Evolutionary conservation across 2,329 filamentous ascomycete genomes (phyloP), one percentile per base, ranked within the genome.

Genomic region (Paraphoma sp.): DNA sequence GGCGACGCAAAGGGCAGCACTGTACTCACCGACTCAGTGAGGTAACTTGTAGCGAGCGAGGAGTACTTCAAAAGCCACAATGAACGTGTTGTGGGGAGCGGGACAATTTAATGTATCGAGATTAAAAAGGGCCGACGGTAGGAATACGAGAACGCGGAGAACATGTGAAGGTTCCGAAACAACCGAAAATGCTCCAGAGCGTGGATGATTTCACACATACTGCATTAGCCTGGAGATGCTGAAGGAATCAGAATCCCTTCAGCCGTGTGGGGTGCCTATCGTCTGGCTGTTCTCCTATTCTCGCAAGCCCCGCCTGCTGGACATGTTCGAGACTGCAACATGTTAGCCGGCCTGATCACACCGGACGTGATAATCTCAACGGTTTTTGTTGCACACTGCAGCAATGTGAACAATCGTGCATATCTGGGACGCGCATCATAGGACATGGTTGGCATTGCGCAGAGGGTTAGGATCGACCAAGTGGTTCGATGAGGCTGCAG

Each of bases 61-160:
- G 12, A 14, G 36, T 28, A 11, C 17, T 9, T 9, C 9, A 18
- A 36, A 33, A 53, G 44, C 36, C 10, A 33, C 45, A 47, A 33
- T 28, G 30, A 30, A 50, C 12, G 23, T 45, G 23, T 46, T 49
- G 29, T 36, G 48, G 36, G 48, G 45, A 55, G 38, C 29, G 31
- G 36, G 36, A 51, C 42, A 23, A 44, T 28, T 51, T 44, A 51
- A 55, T 55, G 48, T 50, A 51, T 55, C 18, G 38, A 51, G 42
- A 51, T 55, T 55, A 33, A 44, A 28, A 38, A 43, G 48, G 46
- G 16, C 30, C 43, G 31, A 51, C 42, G 10, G 36, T 48, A 17
- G 44, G 43, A 55, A 43, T 41, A 48, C 31, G 38, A 55, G 40
- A 44, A 55, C 48, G 53, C 48, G 53, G 53, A 51, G 40, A 42